Evolutionary conservation across 768 basidiomycete genomes (phyloP), one percentile per base, ranked within the genome.

Genomic region (Phlegmacium glaucopus): DNA sequence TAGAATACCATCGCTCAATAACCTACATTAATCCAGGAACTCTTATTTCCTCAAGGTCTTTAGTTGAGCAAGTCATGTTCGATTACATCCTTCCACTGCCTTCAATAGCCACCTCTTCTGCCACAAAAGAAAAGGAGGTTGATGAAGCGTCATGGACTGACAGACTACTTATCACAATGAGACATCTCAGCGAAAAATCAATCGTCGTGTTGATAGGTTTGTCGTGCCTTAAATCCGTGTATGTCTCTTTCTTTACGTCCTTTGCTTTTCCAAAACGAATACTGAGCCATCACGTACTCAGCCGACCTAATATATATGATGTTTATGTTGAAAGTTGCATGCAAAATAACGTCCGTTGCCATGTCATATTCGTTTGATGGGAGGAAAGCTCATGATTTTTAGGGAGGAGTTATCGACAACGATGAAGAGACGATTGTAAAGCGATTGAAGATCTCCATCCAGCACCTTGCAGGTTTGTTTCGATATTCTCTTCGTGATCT

Each of bases 401-500:
- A 96, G 93, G 94, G 93, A 1, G 95, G 95, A 1, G 76, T 93
- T 38, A 88, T 96, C 42, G 94, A 96, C 56, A 80, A 87, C 51
- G 74, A 92, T 51, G 89, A 90, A 58, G 87, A 88, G 38, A 59
- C 59, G 1, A 68, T 90, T 36, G 70, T 66, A 9, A 75, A 72
- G 12, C 74, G 73, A 41, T 70, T 96, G 27, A 77, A 78, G 36
- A 56, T 54, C 4, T 58, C 82, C 12, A 77, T 83, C 46, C 76
- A 79, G 48, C 70, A 76, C 28, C 63, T 94, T 10, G 74, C 89
- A 36, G 61, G 90, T 90, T 53, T 25, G 79, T 22, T 5, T 22
- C 70, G 41, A 17, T 11, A 44, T 16, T 22, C 22, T 46, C 25
- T 37, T 51, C 16, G 18, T 27, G 15, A 37, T 28, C 39, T 18